These are phyloP conservation scores for Gamarada debralockiae DNA, from an alignment of 495 filamentous ascomycete genomes.

Conservation along the genomic window DNA sequence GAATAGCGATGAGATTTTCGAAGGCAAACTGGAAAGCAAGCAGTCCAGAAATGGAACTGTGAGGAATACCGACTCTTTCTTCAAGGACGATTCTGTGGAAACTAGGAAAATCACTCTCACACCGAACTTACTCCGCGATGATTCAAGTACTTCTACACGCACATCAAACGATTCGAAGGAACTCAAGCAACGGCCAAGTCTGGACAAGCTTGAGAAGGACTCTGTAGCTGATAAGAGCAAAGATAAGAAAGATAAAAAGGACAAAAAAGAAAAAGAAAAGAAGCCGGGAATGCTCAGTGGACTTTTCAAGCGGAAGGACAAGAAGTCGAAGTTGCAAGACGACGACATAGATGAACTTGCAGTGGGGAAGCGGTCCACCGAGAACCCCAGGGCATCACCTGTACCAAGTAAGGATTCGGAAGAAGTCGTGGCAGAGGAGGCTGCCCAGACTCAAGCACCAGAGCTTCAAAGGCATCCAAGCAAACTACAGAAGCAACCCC, in stretches of 20 bases:
- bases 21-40: constrained; percentile 50
- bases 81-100: constrained; percentile 91
- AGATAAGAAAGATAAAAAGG: constrained; percentile 51
- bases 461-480: constrained; percentile 53
- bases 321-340: constrained; percentile 53
- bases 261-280: constrained; percentile 88
- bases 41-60: constrained; percentile 81
- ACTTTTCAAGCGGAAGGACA: constrained; percentile 93
- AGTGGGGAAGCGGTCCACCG: constrained; percentile 31
- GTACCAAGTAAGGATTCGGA: constrained; percentile 26
- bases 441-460: constrained; percentile 27
- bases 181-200: constrained; percentile 41
- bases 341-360: constrained; percentile 39
- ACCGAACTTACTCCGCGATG: constrained; percentile 89
- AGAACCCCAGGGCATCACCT: constrained; percentile 19
- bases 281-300: constrained; percentile 89
- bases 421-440: constrained; percentile 16
- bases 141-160: constrained; percentile 53
- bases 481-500: constrained; percentile 74
- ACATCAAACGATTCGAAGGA: constrained; percentile 64
- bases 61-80: constrained; percentile 90
- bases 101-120: constrained; percentile 97
- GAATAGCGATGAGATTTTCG: constrained; percentile 67
- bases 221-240: constrained; percentile 40
- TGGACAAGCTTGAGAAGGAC: constrained; percentile 55